These are phyloP conservation scores for Colletotrichum sp. DNA, from an alignment of 2,329 filamentous ascomycete species.

Conservation along the genomic window DNA sequence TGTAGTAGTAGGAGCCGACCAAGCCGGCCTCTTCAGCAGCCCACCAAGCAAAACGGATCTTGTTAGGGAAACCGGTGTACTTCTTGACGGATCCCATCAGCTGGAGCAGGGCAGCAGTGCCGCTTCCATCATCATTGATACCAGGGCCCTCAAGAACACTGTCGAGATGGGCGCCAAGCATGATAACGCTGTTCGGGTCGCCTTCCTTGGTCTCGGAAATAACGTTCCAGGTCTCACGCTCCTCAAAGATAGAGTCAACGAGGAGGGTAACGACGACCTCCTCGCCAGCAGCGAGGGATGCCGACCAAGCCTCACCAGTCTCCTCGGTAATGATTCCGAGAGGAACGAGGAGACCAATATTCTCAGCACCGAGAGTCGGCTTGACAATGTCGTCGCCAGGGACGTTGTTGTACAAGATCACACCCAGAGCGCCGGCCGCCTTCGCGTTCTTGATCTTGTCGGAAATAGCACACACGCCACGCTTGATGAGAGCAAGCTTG, in stretches of 20 bases:
- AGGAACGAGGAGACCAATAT: conserved; percentile 36
- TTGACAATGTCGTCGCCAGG: conserved; percentile 44
- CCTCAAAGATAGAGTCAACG: conserved; percentile 41
- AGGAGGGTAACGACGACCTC: conserved; percentile 35
- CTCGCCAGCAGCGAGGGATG: conserved; percentile 35
- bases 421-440: conserved; percentile 43
- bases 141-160: conserved; percentile 43
- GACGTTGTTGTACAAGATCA: conserved; percentile 67
- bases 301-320: conserved; percentile 38
- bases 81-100: conserved; percentile 38
- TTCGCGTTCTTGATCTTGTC: conserved; percentile 49
- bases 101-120: conserved; percentile 40
- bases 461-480: conserved; percentile 44
- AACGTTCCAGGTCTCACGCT: conserved; percentile 42
- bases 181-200: conserved; percentile 44
- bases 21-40: conserved; percentile 46
- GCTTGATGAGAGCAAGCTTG: conserved; percentile 50
- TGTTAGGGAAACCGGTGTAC: conserved; percentile 43
- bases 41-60: conserved; percentile 48
- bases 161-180: conserved; percentile 47
- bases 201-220: conserved; percentile 47
- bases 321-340: conserved; percentile 39
- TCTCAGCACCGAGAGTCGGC: conserved; percentile 58
- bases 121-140: conserved; percentile 46
- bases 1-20: conserved; percentile 46